phyloP scores from a whole-genome alignment of 202 grass and related monocot genomes.

The Panicum hallii region DNA sequence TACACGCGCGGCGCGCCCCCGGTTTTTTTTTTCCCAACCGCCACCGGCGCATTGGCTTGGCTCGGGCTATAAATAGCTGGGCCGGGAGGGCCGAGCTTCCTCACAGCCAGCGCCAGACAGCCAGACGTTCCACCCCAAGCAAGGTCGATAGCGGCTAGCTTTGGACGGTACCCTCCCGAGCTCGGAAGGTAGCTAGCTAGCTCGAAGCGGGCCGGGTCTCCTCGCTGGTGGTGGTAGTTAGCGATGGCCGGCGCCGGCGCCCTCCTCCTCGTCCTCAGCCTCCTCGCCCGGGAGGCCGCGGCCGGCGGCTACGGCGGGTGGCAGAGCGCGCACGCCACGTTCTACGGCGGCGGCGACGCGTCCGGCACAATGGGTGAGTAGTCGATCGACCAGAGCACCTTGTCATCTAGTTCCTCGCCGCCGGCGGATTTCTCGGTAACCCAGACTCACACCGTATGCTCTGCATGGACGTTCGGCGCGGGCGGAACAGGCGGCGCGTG shows the following conservation, averaged over 20 bases:
- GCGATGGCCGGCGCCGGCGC: conserved; percentile 45
- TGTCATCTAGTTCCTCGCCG: neutral
- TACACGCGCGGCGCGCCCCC: neutral
- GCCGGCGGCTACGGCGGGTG: conserved; percentile 71
- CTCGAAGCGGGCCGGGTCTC: too few relatives aligned
- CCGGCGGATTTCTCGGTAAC: too few relatives aligned
- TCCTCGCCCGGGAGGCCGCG: conserved; percentile 45
- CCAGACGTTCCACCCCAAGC: conserved; percentile 20
- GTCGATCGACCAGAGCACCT: neutral
- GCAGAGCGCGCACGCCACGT: conserved; percentile 88
- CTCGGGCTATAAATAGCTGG: conserved; percentile 59
- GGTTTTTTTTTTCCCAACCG: conserved; percentile 28
- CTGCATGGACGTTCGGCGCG: too few relatives aligned
- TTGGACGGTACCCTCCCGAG: neutral
- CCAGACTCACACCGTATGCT: too few relatives aligned
- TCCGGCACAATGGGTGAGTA: conserved; percentile 88
- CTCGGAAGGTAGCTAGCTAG: too few relatives aligned
- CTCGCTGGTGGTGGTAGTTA: neutral
- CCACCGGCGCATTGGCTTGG: conserved; percentile 25
- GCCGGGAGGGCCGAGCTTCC: neutral
- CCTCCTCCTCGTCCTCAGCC: conserved; percentile 47
- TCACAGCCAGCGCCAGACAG: conserved; percentile 48
- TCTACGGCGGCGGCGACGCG: conserved; percentile 91
- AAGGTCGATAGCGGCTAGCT: neutral
- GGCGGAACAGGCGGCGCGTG: conserved; percentile 69